Conservation (phyloP, 2,329 filamentous ascomycete genomes). For the Magnaporthiopsis incrustans region DNA sequence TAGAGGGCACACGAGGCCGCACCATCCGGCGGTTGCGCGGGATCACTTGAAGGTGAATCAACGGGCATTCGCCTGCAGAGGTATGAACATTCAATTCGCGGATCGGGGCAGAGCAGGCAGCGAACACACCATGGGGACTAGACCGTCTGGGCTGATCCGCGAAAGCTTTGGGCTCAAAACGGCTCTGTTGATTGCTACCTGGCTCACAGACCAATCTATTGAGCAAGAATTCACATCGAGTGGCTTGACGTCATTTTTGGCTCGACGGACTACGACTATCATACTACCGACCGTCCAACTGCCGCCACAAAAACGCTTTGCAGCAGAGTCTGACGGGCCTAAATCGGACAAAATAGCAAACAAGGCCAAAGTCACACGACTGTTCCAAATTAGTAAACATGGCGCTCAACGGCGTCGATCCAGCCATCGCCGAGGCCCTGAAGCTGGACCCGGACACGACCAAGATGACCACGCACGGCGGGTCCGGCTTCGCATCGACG, state of each 20-base stretch:
- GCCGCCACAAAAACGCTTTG: too few relatives aligned
- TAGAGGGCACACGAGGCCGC: neutral
- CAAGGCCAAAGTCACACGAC: neutral
- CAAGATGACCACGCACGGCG: conserved; percentile 51
- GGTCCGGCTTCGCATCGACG: conserved; percentile 61
- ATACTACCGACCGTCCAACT: neutral
- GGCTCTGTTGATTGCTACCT: neutral
- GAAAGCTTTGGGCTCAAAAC: neutral
- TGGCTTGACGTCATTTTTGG: conserved; percentile 1
- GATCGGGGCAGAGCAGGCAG: neutral
- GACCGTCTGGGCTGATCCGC: neutral
- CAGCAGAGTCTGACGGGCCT: too few relatives aligned
- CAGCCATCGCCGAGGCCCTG: conserved; percentile 54
- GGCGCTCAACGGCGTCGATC: conserved; percentile 47
- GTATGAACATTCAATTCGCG: neutral
- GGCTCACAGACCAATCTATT: neutral
- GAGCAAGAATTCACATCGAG: neutral
- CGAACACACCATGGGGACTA: neutral
- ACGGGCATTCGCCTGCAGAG: neutral
- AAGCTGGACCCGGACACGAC: conserved; percentile 46
- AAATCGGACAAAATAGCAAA: neutral
- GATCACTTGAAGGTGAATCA: too few relatives aligned
- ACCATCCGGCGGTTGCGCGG: too few relatives aligned
- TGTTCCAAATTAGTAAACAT: neutral
- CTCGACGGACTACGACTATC: neutral